Conservation (phyloP, 1,284 basidiomycete species). For the Apiotrichum laibachii region DNA sequence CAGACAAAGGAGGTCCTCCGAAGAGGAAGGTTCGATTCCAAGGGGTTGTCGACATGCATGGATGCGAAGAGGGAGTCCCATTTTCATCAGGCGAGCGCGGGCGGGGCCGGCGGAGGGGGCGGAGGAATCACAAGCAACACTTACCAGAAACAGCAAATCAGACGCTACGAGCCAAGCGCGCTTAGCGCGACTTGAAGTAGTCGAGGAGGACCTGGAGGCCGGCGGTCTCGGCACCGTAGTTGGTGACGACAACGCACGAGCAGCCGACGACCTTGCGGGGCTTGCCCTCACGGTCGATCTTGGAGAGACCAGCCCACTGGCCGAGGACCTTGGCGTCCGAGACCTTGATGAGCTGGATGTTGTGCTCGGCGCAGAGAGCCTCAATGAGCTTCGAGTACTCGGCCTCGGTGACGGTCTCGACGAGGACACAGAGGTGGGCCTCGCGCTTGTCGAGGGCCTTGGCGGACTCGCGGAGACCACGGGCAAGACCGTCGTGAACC, state of each 20-base stretch:
- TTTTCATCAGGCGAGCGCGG: constrained; percentile 40
- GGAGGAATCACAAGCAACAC: not conserved
- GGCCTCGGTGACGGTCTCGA: constrained; percentile 98
- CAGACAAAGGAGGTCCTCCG: constrained; percentile 50
- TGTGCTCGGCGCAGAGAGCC: constrained; percentile 98
- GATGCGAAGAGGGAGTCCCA: constrained; percentile 54
- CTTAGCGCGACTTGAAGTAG: constrained; percentile 55
- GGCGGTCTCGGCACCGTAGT: constrained; percentile 94
- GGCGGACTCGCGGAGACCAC: constrained; percentile 94
- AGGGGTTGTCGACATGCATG: constrained; percentile 50
- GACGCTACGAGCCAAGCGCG: not conserved
- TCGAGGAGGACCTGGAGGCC: constrained; percentile 95
- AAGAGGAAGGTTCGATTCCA: constrained; percentile 54
- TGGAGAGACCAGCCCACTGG: constrained; percentile 97
- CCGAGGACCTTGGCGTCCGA: constrained; percentile 94
- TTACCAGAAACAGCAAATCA: constrained; percentile 1
- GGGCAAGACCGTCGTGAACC: constrained; percentile 89
- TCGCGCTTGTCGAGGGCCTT: constrained; percentile 99
- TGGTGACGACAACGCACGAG: constrained; percentile 97
- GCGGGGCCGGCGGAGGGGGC: not conserved
- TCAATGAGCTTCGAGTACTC: constrained; percentile 99
- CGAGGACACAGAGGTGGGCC: constrained; percentile 97
- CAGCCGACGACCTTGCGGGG: constrained; percentile 94
- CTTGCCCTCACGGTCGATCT: constrained; percentile 99
- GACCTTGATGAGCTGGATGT: constrained; percentile 99